Evolutionary conservation across 257 asterid species (phyloP), one percentile per base, ranked within the genome.

Genomic region (Jacaranda copaia): DNA sequence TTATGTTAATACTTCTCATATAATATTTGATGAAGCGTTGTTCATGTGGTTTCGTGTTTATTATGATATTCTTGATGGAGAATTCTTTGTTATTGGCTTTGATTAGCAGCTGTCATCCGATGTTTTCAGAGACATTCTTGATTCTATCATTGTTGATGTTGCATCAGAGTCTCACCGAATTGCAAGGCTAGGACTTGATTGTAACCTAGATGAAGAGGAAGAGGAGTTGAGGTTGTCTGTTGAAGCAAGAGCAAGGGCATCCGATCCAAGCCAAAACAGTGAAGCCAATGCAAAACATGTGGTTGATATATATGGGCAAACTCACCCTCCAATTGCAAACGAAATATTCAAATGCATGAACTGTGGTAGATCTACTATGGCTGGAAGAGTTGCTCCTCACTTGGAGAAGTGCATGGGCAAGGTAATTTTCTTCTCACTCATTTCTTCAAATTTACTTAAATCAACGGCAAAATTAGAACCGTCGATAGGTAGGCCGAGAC

Each of bases 331-430:
- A 0, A 84, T 96, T 14, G 99, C 99, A 15, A 87, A 49, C 77
- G 99, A 96, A 64, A 79, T 96, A 73, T 88, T 96, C 13, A 86
- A 87, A 55, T 96, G 99, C 88, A 93, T 96, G 99, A 96, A 96
- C 79, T 96, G 98, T 80, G 84, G 93, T 53, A 80, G 97, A 72
- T 80, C 93, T 45, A 83, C 89, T 36, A 80, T 83, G 92, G 97
- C 98, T 64, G 99, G 98, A 62, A 79, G 96, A 45, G 93, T 96
- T 72, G 99, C 99, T 49, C 97, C 98, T 71, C 99, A 96, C 87
- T 77, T 96, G 87, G 99, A 93, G 92, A 93, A 93, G 84, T 93
- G 99, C 90, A 93, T 96, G 98, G 99, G 99, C 79, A 96, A 96
- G 99, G 99, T 96, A 83, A 82, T 52, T 38, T 10, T 11, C 45